These are phyloP conservation scores for Fomitopsis pinicola DNA, from an alignment of 1,284 basidiomycete species.

Conservation along the genomic window DNA sequence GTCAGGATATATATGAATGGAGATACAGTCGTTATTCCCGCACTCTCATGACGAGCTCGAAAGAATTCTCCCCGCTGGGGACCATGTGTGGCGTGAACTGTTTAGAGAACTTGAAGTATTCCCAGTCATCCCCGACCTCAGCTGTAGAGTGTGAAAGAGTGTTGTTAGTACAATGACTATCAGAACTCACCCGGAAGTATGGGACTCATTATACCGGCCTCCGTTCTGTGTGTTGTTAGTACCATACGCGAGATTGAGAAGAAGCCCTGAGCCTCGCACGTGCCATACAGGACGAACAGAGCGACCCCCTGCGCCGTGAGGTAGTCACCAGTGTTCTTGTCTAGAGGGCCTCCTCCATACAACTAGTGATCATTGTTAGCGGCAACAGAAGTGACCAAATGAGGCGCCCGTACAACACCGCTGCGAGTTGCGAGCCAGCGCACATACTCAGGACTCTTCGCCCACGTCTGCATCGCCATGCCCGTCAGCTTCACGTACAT, in stretches of 20 bases:
- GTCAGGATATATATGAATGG: neutral
- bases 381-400: neutral
- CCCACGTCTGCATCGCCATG: conserved; percentile 1
- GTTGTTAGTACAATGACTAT: neutral
- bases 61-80: conserved; percentile 9
- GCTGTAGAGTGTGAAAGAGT: neutral
- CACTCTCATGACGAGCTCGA: conserved; percentile 11
- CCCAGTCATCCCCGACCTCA: conserved; percentile 10
- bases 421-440: conserved; percentile 3
- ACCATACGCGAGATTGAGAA: neutral
- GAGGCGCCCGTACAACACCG: neutral
- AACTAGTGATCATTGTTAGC: conserved; percentile 2
- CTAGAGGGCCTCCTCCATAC: conserved; percentile 15
- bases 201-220: conserved; percentile 4
- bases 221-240: neutral
- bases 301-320: conserved; percentile 10
- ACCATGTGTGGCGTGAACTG: conserved; percentile 7
- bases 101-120: conserved; percentile 12
- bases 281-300: conserved; percentile 13
- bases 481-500: neutral
- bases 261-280: conserved; percentile 4
- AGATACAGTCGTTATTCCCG: neutral
- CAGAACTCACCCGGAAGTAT: neutral
- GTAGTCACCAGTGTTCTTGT: conserved; percentile 16
- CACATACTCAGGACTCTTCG: conserved; percentile 5